These are phyloP conservation scores for Candida freyschussii DNA, from an alignment of 1,139 yeast genomes.

Conservation along the genomic window DNA sequence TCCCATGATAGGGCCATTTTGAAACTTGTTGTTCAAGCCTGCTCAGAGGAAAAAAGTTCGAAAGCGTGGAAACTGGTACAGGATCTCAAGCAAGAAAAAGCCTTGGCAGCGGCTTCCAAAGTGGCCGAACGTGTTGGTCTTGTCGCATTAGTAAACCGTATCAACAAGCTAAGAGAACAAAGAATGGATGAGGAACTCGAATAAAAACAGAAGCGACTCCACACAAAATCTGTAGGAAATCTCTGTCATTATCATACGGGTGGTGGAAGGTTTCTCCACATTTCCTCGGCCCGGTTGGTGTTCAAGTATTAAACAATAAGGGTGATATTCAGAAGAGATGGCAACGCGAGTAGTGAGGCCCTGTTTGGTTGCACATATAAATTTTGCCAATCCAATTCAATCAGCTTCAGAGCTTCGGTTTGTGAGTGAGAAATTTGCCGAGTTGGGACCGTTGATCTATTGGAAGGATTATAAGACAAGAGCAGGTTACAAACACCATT, in stretches of 20 bases:
- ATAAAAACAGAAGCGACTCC: no score
- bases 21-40: constrained; percentile 71
- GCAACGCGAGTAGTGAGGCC: not conserved
- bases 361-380: constrained; percentile 16
- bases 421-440: constrained; percentile 11
- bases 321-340: no score
- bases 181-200: constrained; percentile 35
- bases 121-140: constrained; percentile 79
- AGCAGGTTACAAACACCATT: constrained; percentile 19
- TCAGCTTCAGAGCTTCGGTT: constrained; percentile 10
- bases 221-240: no score
- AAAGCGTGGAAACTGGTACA: constrained; percentile 69
- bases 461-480: constrained; percentile 19
- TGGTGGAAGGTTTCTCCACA: no score
- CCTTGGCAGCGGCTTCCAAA: constrained; percentile 76
- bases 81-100: constrained; percentile 70
- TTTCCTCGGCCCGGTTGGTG: no score
- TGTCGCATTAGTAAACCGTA: constrained; percentile 57
- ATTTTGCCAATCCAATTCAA: constrained; percentile 11
- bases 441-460: constrained; percentile 11
- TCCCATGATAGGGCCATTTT: constrained; percentile 69
- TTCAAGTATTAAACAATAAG: no score
- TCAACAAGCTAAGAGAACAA: constrained; percentile 61
- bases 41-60: constrained; percentile 58
- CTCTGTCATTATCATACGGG: no score